Evolutionary conservation across 768 basidiomycete species (phyloP).

Genomic region (Amyloporia xantha): DNA sequence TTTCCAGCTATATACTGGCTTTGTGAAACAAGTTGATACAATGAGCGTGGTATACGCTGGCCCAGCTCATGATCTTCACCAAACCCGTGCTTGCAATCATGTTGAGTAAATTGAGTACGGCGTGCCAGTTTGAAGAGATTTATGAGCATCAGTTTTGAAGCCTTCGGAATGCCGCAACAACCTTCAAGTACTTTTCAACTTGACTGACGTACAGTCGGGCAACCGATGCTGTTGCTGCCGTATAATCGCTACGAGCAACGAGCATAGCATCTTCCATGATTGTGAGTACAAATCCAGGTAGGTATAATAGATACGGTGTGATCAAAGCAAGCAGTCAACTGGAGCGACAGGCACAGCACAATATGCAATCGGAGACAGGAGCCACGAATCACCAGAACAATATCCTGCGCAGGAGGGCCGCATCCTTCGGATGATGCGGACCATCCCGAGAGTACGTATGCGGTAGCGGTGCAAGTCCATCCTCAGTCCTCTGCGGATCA

Average conservation of each 20-base stretch:
- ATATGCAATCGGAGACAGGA: not conserved
- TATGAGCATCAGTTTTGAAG: no score
- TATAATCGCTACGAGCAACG: not conserved
- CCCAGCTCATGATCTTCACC: no score
- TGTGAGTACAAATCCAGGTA: slow-evolving; percentile 8
- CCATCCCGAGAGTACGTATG: slow-evolving; percentile 19
- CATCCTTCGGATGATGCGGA: slow-evolving; percentile 19
- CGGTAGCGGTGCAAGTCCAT: slow-evolving; percentile 5
- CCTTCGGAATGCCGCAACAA: no score
- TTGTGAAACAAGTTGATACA: no score
- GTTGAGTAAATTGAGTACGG: no score
- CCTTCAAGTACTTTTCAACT: no score
- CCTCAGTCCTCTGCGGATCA: slow-evolving; percentile 30
- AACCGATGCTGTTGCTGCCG: no score
- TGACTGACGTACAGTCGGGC: no score
- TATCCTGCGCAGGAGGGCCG: slow-evolving; percentile 24
- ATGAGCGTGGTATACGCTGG: no score
- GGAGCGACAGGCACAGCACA: not conserved
- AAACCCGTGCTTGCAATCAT: no score
- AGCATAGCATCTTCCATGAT: slow-evolving; percentile 9
- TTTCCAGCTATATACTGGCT: no score
- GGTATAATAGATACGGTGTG: slow-evolving; percentile 9
- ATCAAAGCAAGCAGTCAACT: slow-evolving; percentile 4
- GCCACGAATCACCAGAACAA: slow-evolving; percentile 18
- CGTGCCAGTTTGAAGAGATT: no score